Percentiles rank a stretch among this genome's conserved stretches.
Evolutionary conservation across 768 basidiomycete species (phyloP).

Genomic region (Auricularia cornea): DNA sequence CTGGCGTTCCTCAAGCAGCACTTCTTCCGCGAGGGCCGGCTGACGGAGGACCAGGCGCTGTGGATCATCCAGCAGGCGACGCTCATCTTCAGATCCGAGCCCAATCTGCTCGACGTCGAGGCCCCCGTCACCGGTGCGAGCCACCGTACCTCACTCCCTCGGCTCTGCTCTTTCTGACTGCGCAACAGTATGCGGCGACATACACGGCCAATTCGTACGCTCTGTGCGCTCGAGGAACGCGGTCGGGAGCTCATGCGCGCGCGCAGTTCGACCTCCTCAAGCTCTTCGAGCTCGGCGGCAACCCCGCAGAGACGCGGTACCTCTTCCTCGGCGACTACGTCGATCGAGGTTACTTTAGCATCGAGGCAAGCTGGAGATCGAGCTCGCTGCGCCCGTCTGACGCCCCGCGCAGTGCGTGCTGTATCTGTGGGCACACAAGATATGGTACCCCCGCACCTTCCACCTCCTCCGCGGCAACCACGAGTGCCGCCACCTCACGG

Average conservation of each 20-base stretch:
- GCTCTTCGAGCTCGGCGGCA: slow-evolving; percentile 90
- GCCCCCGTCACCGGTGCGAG: slow-evolving; percentile 83
- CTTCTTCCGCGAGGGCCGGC: slow-evolving; percentile 77
- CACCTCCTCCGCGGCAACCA: slow-evolving; percentile 90
- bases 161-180: background rate
- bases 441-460: slow-evolving; percentile 77
- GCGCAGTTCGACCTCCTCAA: slow-evolving; percentile 95
- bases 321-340: slow-evolving; percentile 96
- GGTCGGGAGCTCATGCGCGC: background rate
- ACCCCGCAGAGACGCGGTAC: slow-evolving; percentile 75
- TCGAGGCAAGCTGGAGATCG: slow-evolving; percentile 39
- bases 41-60: slow-evolving; percentile 79
- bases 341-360: slow-evolving; percentile 90
- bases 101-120: slow-evolving; percentile 77
- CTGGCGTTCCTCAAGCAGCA: slow-evolving; percentile 77
- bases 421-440: slow-evolving; percentile 89
- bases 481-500: slow-evolving; percentile 93
- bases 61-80: slow-evolving; percentile 68
- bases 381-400: background rate
- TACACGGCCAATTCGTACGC: slow-evolving; percentile 91
- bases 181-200: slow-evolving; percentile 84
- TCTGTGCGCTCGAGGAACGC: slow-evolving; percentile 4
- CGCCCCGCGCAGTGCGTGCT: slow-evolving; percentile 58
- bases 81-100: slow-evolving; percentile 60
- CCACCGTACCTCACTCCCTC: background rate